Evolutionary conservation across 1,139 yeast species (phyloP), one percentile per base, ranked within the genome.

Genomic region (Suhomyces terraborum): DNA sequence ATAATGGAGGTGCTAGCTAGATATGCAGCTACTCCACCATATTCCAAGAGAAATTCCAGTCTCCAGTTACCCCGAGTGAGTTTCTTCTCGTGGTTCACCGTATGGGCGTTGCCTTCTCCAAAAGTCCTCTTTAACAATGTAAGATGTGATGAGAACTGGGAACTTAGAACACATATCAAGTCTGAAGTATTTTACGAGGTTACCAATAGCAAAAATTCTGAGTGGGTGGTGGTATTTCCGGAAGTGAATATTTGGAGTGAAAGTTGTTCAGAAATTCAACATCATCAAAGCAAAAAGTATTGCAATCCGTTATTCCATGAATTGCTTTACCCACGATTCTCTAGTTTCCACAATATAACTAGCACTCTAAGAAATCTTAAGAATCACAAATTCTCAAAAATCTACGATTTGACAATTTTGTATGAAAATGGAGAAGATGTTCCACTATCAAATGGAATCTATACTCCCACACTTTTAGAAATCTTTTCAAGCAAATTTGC

Each of bases 221-320:
- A 74, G 48, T 82, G 87, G 87, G 52, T 82, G 4, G 74, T 77
- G 1, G 47, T 82, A 8, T 84, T 84, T 46, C 93, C 94, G 0
- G 94, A 85, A 58, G 91, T 84, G 2, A 85, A 84, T 54, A 77
- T 84, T 3, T 75, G 78, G 61, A 76, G 81, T 0, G 61, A 68
- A 4, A 72, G 70, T 25, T 70, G 75, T 22, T 57, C 69, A 0
- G 56, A 62, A 6, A 51, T 81, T 10, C 88, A 83, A 47, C 64
- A 68, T 32, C 68, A 71, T 32, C 71, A 81, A 44, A 66, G 77
- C 23, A 71, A 73, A 32, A 73, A 73, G 48, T 79, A 69, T 53
- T 79, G 67, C 42, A 63, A 80, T 32, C 86, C 88, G 0, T 55
- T 54, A 18, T 69, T 80, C 22, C 60, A 72, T 10, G 66, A 82